Conservation (phyloP, 2,329 filamentous ascomycete species). For the Aaosphaeria pasadenensis region DNA sequence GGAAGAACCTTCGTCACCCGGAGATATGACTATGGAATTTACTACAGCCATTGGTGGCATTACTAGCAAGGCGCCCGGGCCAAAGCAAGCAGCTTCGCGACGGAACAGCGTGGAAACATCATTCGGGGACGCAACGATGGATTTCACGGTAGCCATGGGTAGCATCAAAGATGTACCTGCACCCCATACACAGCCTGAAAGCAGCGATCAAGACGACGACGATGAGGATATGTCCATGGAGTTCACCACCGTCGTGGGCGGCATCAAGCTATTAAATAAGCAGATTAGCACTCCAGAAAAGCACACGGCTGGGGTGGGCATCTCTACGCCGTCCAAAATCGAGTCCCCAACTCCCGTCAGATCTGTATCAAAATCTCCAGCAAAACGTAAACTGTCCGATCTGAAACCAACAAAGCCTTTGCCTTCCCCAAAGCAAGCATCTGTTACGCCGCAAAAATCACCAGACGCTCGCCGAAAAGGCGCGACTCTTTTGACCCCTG, state of each 20-base stretch:
- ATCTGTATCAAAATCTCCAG: constrained; percentile 21
- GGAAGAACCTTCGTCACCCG: constrained; percentile 30
- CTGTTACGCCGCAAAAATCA: constrained; percentile 19
- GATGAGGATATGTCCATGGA: constrained; percentile 54
- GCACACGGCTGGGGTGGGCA: constrained; percentile 3
- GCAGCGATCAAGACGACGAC: constrained; percentile 2
- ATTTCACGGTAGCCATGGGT: constrained; percentile 38
- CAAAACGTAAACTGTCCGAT: constrained; percentile 5
- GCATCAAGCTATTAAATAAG: constrained; percentile 33
- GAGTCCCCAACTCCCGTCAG: constrained; percentile 18
- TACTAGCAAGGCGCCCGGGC: constrained; percentile 13
- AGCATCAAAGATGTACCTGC: constrained; percentile 23
- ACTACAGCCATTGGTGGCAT: constrained; percentile 38
- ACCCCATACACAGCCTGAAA: not conserved
- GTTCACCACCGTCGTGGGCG: constrained; percentile 48
- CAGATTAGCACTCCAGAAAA: constrained; percentile 3
- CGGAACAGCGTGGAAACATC: constrained; percentile 23
- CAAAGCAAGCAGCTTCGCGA: constrained; percentile 9
- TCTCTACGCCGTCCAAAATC: not conserved
- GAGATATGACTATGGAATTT: constrained; percentile 42
- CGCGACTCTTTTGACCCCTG: constrained; percentile 26
- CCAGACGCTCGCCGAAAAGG: constrained; percentile 20
- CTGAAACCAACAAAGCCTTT: constrained; percentile 4
- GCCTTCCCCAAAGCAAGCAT: constrained; percentile 10
- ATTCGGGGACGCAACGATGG: constrained; percentile 37